Conservation (phyloP, 2,329 filamentous ascomycete genomes). For the Emmonsia crescens region DNA sequence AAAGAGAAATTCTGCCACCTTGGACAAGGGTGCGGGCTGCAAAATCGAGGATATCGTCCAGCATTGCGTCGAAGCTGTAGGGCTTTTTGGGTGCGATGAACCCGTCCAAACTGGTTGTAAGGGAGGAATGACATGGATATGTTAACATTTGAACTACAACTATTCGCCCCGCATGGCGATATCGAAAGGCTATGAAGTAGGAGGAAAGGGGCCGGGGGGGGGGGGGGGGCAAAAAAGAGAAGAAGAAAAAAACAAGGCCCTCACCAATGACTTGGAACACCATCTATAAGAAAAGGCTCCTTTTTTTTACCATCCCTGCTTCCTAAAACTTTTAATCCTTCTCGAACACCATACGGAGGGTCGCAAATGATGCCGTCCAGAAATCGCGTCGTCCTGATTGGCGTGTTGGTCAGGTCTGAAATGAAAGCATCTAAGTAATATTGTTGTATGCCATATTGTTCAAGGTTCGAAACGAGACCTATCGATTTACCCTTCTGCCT, state of each 20-base stretch:
- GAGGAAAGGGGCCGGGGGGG: neutral
- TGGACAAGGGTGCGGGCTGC: slow-evolving; percentile 66
- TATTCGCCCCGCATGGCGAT: neutral
- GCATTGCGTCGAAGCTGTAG: slow-evolving; percentile 83
- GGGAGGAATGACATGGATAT: neutral
- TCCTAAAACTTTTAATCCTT: slow-evolving; percentile 81
- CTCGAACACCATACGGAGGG: slow-evolving; percentile 88
- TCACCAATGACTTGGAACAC: slow-evolving; percentile 57
- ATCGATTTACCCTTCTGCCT: slow-evolving; percentile 36
- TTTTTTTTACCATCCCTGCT: slow-evolving; percentile 49
- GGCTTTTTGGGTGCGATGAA: slow-evolving; percentile 84
- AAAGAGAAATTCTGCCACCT: slow-evolving; percentile 73
- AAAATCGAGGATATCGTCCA: slow-evolving; percentile 82
- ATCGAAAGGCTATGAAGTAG: neutral
- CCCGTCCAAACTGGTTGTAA: slow-evolving; percentile 41
- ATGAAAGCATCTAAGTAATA: slow-evolving; percentile 68
- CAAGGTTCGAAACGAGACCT: slow-evolving; percentile 59
- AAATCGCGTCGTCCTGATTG: slow-evolving; percentile 49
- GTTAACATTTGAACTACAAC: neutral
- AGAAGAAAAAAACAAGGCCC: slow-evolving; percentile 18
- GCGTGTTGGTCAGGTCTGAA: slow-evolving; percentile 79
- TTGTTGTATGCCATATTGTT: slow-evolving; percentile 62
- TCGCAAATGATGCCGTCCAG: slow-evolving; percentile 92
- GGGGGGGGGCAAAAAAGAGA: neutral
- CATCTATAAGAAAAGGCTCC: slow-evolving; percentile 52